Evolutionary conservation across 805 yeast genomes (phyloP).

Genomic region (Suhomyces tanzawaensis): DNA sequence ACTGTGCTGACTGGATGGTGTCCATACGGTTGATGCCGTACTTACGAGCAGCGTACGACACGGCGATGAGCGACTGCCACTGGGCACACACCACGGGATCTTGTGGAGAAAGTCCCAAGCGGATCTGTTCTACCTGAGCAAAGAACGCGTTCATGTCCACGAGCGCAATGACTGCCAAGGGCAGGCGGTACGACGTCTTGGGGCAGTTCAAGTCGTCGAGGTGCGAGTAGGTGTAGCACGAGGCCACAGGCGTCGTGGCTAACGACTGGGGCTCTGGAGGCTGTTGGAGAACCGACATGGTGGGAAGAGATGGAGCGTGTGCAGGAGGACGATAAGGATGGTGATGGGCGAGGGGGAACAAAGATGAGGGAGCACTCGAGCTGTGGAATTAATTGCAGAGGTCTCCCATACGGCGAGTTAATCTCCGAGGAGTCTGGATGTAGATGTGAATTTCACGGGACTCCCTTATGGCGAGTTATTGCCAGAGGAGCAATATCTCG

Average conservation of each 20-base stretch:
- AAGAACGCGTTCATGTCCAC: conserved; percentile 93
- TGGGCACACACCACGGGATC: conserved; percentile 94
- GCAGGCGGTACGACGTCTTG: conserved; percentile 53
- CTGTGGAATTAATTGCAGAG: too few species aligned
- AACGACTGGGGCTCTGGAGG: not conserved
- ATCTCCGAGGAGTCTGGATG: too few species aligned
- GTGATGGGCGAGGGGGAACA: too few species aligned
- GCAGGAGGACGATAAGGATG: too few species aligned
- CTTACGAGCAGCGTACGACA: conserved; percentile 83
- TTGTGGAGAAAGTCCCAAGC: conserved; percentile 59
- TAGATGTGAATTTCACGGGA: too few species aligned
- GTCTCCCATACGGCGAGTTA: too few species aligned
- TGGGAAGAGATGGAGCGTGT: not conserved
- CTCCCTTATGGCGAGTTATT: too few species aligned
- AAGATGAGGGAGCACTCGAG: too few species aligned
- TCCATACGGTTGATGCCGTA: conserved; percentile 83
- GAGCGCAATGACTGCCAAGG: conserved; percentile 77
- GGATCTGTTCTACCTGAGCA: conserved; percentile 87
- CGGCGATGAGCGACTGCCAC: conserved; percentile 89
- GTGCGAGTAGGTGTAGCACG: conserved; percentile 46
- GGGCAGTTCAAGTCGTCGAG: conserved; percentile 47
- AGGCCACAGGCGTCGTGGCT: not conserved
- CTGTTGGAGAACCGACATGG: not conserved
- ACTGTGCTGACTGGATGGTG: conserved; percentile 59
- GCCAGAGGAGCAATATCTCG: too few species aligned